Evolutionary conservation across 2,329 filamentous ascomycete species (phyloP), one percentile per base, ranked within the genome.

Genomic region (Calonectria hawksworthii): DNA sequence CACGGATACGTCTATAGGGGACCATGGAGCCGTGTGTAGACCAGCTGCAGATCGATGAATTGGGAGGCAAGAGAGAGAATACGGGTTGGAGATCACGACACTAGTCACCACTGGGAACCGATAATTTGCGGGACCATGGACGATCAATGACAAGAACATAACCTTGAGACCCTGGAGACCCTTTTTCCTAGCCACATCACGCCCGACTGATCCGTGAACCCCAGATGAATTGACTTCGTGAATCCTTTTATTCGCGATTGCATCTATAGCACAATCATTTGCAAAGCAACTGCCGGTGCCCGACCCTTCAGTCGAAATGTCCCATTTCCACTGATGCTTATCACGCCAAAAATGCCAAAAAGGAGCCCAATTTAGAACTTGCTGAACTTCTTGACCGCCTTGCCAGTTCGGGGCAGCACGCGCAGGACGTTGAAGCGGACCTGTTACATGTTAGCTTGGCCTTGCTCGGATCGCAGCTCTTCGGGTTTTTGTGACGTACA

Each of bases 381-480:
- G 92, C 89, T 92, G 93, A 99, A 99, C 88, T 93, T 89, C 96
- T 99, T 99, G 89, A 98, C 96, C 84, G 93, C 90, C 94, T 98
- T 98, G 90, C 96, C 95, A 85, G 95, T 98, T 91, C 96, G 94
- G 90, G 96, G 96, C 85, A 99, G 94, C 85, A 99, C 97, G 86
- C 97, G 96, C 87, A 99, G 95, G 87, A 98, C 96, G 92, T 99
- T 99, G 95, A 99, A 99, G 87, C 97, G 97, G 87, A 98, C 94
- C 96, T 98, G 81, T 65, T 75, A 21, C 23, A 70, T 71, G 76
- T 86, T 80, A 85, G 80, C 50, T 68, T n/a, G 8, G 14, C 16
- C 65, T 18, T 32, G 16, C 30, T 9, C 47, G n/a, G 7, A 2
- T 69, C 47, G 23, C 32, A 50, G 13, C 21, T 65, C 9, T 52